Evolutionary conservation across 2,329 filamentous ascomycete species (phyloP), one percentile per base, ranked within the genome.

Genomic region (Aplosporella prunicola): DNA sequence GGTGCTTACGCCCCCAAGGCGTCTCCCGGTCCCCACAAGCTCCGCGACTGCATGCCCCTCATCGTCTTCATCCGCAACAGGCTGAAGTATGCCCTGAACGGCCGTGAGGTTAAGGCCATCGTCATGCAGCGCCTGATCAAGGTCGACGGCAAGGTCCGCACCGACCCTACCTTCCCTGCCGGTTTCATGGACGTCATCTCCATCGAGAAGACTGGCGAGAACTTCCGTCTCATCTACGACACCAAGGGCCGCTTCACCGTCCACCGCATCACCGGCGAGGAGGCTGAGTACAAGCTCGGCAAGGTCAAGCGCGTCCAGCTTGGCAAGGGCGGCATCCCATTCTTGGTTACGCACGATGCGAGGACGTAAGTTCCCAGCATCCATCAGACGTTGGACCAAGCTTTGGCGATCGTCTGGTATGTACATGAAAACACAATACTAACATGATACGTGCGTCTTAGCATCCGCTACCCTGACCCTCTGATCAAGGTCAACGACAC

Each of bases 291-390:
- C 85, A 98, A 98, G 83, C 78, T 98, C 60, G 88, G 88, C 78
- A 98, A 96, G 80, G 91, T 98, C 76, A 95, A 95, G 85, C 83
- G 89, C 63, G 91, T 98, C 49, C 91, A 98, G 78, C 80, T 98
- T 61, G 91, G 91, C 77, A 89, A 87, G 72, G 93, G 91, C 73
- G 91, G 88, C 76, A 93, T 98, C 81, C 91, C 91, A 93, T 98
- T 94, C 88, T 95, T 96, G 87, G 91, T 98, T 85, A 98, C 91
- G 88, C 91, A 98, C 85, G 91, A 98, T 91, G 91, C 91, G 74
- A 83, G 91, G 87, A 98, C 91, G 89, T 98, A 77, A 94, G 89
- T 96, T 82, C 78, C 82, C 77, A 72, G 83, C 82, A 86, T 95
- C 88, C 91, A 88, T 95, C 89, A 95, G 89, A 81, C 89, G 89